Evolutionary conservation across 176 grass and related monocot species (phyloP).

Genomic region (Musa acuminata): DNA sequence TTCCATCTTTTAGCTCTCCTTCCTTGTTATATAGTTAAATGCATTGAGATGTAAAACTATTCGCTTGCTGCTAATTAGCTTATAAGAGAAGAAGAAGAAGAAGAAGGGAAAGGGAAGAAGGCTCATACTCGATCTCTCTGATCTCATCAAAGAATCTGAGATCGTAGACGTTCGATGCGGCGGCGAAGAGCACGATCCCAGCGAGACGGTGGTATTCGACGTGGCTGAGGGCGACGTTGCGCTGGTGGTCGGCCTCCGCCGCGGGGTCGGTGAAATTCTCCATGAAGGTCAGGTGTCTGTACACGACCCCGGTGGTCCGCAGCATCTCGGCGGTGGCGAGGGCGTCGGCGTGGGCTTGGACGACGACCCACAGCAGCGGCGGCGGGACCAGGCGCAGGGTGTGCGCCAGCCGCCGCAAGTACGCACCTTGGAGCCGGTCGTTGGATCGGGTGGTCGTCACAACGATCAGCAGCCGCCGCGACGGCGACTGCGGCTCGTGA

Average conservation of each 20-base stretch:
- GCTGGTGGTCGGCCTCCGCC: constrained; percentile 69
- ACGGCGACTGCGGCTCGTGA: not conserved
- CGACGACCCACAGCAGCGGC: constrained; percentile 88
- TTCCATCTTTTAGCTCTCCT: not conserved
- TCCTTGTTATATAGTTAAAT: not conserved
- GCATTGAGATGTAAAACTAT: not conserved
- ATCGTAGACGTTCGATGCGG: constrained; percentile 14
- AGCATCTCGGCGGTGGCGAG: constrained; percentile 59
- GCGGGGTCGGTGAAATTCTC: constrained; percentile 65
- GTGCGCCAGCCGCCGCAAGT: constrained; percentile 62
- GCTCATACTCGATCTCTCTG: constrained; percentile 14
- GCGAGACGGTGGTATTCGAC: constrained; percentile 35
- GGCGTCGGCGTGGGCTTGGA: constrained; percentile 54
- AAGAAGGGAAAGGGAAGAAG: not conserved
- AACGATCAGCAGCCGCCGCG: constrained; percentile 49
- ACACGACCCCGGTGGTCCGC: constrained; percentile 75
- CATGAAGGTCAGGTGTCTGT: constrained; percentile 82
- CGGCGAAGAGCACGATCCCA: constrained; percentile 10
- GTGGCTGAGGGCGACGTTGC: constrained; percentile 83
- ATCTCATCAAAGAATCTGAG: constrained; percentile 14
- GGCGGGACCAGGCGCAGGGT: constrained; percentile 63
- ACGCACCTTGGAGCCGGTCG: constrained; percentile 27
- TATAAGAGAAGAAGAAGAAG: not conserved
- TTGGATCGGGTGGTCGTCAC: constrained; percentile 63
- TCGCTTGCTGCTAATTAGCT: not conserved